A percentile compares a stretch with the other conserved stretches of the same genome.
Conservation (phyloP, 1,284 basidiomycete genomes). For the Farysia itapuensis region DNA sequence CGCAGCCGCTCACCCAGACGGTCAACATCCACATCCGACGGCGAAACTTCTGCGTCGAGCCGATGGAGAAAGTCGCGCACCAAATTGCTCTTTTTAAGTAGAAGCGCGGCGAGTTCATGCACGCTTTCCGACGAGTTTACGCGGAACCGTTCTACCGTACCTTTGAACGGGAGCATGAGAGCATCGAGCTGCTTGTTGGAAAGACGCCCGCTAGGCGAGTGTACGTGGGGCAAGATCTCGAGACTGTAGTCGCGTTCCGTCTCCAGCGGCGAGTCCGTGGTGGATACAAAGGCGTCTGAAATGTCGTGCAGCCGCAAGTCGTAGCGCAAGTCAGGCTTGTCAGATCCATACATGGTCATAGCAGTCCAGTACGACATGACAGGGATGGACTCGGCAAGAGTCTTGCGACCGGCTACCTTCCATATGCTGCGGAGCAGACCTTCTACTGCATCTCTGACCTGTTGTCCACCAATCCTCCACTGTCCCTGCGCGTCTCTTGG, state of each 20-base stretch:
- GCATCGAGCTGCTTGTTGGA: constrained; percentile 39
- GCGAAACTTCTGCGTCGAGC: constrained; percentile 8
- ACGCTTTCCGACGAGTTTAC: constrained; percentile 19
- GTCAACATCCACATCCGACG: constrained; percentile 29
- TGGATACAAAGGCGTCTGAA: constrained; percentile 9
- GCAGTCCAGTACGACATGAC: constrained; percentile 50
- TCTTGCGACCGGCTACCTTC: constrained; percentile 67
- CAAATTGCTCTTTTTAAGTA: constrained; percentile 43
- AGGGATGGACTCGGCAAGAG: constrained; percentile 60
- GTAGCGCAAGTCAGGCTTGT: constrained; percentile 91
- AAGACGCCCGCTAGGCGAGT: constrained; percentile 12
- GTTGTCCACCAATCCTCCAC: constrained; percentile 71
- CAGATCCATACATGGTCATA: constrained; percentile 72
- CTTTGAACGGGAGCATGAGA: constrained; percentile 17
- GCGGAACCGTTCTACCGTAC: constrained; percentile 44
- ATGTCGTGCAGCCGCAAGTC: constrained; percentile 63
- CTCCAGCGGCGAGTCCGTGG: neutral
- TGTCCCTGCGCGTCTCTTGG: constrained; percentile 21
- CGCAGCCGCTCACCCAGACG: constrained; percentile 10
- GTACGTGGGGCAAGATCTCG: constrained; percentile 37
- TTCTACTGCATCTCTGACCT: constrained; percentile 48
- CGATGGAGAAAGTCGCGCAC: constrained; percentile 12
- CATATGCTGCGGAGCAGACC: constrained; percentile 66
- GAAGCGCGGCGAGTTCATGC: constrained; percentile 34
- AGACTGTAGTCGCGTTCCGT: constrained; percentile 3